A percentile compares a stretch with the other conserved stretches of the same genome.
phyloP scores from a whole-genome alignment of 2,329 filamentous ascomycete species.

The Chlorencoelia australis region DNA sequence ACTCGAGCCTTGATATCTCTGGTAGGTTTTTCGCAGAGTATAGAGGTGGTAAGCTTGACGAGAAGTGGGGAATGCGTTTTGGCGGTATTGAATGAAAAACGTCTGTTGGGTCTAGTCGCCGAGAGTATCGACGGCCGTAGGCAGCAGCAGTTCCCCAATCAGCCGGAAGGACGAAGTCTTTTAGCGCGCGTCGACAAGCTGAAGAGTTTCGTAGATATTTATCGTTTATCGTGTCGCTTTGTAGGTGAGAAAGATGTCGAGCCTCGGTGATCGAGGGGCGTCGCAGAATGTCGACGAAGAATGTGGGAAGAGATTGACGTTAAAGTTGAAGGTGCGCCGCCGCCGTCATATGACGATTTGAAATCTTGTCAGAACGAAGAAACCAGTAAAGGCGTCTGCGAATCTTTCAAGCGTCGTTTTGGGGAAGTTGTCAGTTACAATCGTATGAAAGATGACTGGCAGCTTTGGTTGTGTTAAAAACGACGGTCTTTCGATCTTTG shows the following conservation, averaged over 20 bases:
- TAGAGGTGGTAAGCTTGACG: conserved; percentile 42
- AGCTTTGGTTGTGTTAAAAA: conserved; percentile 26
- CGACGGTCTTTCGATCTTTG: conserved; percentile 26
- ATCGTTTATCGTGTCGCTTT: too few relatives aligned
- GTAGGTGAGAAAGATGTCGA: too few relatives aligned
- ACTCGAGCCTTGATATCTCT: conserved; percentile 22
- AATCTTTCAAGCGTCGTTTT: conserved; percentile 25
- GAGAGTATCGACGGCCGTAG: conserved; percentile 11
- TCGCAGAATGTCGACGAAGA: too few relatives aligned
- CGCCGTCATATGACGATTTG: conserved; percentile 28
- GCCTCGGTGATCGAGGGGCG: too few relatives aligned
- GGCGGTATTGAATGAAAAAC: conserved; percentile 33
- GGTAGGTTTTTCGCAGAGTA: conserved; percentile 31
- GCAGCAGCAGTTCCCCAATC: too few relatives aligned
- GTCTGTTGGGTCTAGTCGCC: conserved; percentile 8
- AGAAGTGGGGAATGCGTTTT: conserved; percentile 66
- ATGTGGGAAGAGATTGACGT: too few relatives aligned
- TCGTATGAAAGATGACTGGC: conserved; percentile 28
- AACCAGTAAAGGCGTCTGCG: conserved; percentile 55
- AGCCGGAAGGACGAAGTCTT: too few relatives aligned
- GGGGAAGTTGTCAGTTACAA: conserved; percentile 26
- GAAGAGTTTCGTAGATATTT: too few relatives aligned
- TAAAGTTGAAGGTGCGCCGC: conserved; percentile 15
- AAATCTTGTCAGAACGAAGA: conserved; percentile 24
- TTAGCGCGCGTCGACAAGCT: too few relatives aligned